Evolutionary conservation across 331 rosid genomes (phyloP), one percentile per base, ranked within the genome.

Genomic region (Stylosanthes scabra): DNA sequence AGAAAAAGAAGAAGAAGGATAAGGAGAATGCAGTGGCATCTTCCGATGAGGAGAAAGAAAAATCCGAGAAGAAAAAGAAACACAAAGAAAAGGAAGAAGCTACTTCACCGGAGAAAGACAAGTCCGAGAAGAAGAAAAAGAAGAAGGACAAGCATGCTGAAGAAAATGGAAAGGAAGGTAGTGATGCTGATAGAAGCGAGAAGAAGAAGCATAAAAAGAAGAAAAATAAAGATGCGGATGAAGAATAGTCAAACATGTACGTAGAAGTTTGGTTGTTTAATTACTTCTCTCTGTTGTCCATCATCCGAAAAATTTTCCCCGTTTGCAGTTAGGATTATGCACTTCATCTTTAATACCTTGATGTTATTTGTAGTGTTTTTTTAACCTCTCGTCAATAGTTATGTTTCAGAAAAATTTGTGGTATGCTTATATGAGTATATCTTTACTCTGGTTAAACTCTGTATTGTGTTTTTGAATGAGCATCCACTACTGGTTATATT

Each of bases 81-180:
- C 80, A 85, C 62, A 82, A 82, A 62, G 91, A 83, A 42, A 81
- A 86, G 59, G 76, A 3, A 7, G 88, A 85, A 40, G 90, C 68
- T 31, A 78, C 60, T 56, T 84, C 87, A 0, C 88, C 88, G 1
- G 88, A 73, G 54, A 13, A 63, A 8, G 91, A 81, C 25, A 89
- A 89, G 82, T 84, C 89, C 3, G 92, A 89, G 86, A 88, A 89
- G 89, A 93, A 91, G 82, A 93, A 93, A 71, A 91, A 83, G 83
- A 75, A 89, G 88, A 82, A 89, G 20, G 90, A 81, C 73, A 72
- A 72, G 7, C 63, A 59, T 14, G 25, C 62, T 1, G 47, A 70
- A 5, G 66, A 57, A 34, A 50, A 50, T 1, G 83, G 83, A n/a
- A 72, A 72, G 27, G 83, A 58, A 1, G 68, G 42, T 9, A 16